Evolutionary conservation across 768 basidiomycete genomes (phyloP), one percentile per base, ranked within the genome.

Genomic region (Cystofilobasidium bisporidii): DNA sequence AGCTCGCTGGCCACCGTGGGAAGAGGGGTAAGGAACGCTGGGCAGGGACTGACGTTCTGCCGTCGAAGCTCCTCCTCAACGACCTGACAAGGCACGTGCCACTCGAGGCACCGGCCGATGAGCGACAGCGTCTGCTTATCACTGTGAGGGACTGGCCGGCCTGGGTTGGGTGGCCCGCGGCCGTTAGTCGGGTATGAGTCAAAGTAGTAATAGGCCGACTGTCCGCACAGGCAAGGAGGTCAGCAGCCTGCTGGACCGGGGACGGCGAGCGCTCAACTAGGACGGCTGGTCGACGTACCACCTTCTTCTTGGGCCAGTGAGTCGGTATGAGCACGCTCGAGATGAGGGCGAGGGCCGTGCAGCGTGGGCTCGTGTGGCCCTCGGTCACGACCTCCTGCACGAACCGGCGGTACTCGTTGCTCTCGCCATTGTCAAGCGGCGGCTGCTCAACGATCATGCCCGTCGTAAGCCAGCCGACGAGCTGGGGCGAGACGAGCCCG

Each of bases 331-430:
- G 78, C 22, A 87, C 88, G 74, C 84, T 86, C 74, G 87, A 88
- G 59, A 98, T 81, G 61, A 99, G 82, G 45, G 92, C 92, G 33
- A 99, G 81, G 28, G 91, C 81, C 22, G 91, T 93, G 63, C 90
- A 91, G 24, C 96, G 83, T 36, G 96, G 96, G 0, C 90, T 88
- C 18, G 91, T 96, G 75, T 87, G 86, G 9, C 91, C 90, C 72
- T 98, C 94, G 0, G 93, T 97, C 65, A 98, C 87, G 40, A 91
- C 88, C 77, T 97, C 93, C 80, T 92, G 93, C 71, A 97, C 83
- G 76, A 94, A 99, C 26, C 92, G 84, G 72, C 85, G 86, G 76
- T 96, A 98, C 76, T 99, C 93, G 1, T 84, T 90, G 47, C 89
- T 91, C 77, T 97, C 94, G 2, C 93, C 93, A 74, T 92, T 93